phyloP scores from a whole-genome alignment of 768 basidiomycete species.

The Butyriboletus loyo region DNA sequence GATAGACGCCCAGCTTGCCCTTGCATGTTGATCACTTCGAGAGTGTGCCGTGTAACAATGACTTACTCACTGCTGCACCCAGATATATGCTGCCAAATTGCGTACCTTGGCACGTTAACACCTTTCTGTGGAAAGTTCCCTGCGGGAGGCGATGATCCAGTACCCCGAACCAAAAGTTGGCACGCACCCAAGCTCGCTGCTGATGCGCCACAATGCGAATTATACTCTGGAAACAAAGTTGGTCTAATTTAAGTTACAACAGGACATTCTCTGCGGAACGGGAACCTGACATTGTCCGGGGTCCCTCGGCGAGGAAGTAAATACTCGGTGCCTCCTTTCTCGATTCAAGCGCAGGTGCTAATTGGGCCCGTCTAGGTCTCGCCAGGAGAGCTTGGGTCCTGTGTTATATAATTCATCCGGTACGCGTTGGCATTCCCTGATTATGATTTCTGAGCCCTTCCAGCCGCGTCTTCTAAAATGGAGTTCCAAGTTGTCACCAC shows the following conservation, averaged over 20 bases:
- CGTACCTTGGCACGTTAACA: conserved; percentile 4
- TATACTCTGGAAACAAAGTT: not conserved
- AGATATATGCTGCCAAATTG: not conserved
- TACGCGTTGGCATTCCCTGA: no score
- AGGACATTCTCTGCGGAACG: not conserved
- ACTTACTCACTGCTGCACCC: not conserved
- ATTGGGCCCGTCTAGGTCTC: not conserved
- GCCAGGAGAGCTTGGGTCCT: no score
- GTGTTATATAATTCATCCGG: no score
- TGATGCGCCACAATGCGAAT: not conserved
- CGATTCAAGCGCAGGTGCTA: not conserved
- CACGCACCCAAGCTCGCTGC: not conserved
- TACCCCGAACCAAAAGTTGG: not conserved
- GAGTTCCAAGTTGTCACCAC: no score
- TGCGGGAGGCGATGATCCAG: not conserved
- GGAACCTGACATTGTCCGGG: not conserved
- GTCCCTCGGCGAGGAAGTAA: no score
- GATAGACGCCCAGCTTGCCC: not conserved
- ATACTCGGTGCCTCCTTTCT: not conserved
- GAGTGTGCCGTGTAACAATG: not conserved
- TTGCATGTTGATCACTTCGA: not conserved
- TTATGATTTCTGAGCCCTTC: no score
- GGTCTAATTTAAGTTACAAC: no score
- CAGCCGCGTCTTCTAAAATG: no score
- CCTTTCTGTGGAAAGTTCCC: conserved; percentile 1